Conservation (phyloP, 306 rosid genomes). For the Ochetophila trinervis region DNA sequence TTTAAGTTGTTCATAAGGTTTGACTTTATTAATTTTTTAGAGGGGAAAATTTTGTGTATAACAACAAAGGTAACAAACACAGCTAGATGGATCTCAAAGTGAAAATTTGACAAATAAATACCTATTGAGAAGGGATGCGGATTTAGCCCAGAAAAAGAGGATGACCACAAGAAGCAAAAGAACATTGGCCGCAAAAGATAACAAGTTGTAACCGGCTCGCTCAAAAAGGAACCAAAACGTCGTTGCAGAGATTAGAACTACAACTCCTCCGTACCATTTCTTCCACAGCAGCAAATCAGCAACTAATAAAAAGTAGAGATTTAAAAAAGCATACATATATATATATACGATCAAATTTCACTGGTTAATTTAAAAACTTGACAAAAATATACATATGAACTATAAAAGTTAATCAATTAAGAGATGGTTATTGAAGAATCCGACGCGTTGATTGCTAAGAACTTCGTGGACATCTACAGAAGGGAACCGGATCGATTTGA, state of each 20-base stretch:
- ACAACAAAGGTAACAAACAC: neutral
- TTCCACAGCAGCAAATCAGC: constrained; percentile 90
- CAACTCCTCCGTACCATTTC: constrained; percentile 66
- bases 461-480: neutral
- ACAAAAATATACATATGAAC: neutral
- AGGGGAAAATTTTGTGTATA: too few species aligned
- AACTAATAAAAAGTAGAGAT: constrained; percentile 43
- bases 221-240: constrained; percentile 79
- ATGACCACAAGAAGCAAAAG: constrained; percentile 76
- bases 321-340: neutral
- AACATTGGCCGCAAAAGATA: constrained; percentile 88
- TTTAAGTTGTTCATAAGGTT: too few species aligned
- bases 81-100: neutral
- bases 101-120: constrained; percentile 18
- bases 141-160: constrained; percentile 91
- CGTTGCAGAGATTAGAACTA: constrained; percentile 53
- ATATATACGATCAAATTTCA: neutral
- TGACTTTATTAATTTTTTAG: too few species aligned
- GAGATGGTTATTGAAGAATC: neutral
- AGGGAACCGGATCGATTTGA: constrained; percentile 3
- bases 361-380: neutral
- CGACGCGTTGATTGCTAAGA: neutral
- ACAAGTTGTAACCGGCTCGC: constrained; percentile 76
- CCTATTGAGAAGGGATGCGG: constrained; percentile 97
- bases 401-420: neutral